A percentile compares a stretch with the other conserved stretches of the same genome.
Evolutionary conservation across 768 basidiomycete genomes (phyloP).

Genomic region (Leccinum uliginosum): DNA sequence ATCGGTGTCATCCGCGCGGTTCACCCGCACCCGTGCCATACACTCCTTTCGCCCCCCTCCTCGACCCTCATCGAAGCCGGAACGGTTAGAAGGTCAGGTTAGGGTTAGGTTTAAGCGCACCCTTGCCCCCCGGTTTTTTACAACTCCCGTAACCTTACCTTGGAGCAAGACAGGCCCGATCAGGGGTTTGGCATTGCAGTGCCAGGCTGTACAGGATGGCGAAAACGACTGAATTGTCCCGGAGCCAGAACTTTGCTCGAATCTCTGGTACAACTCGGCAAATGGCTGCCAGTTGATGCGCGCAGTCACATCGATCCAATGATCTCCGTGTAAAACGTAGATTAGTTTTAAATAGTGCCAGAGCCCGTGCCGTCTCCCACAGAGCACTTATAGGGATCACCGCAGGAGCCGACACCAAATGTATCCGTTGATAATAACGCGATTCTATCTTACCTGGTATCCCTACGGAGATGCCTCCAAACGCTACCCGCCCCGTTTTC

Average conservation of each 20-base stretch:
- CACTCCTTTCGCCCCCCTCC: too few relatives aligned
- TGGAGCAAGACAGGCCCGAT: not conserved
- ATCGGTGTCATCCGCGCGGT: too few relatives aligned
- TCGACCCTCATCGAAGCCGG: too few relatives aligned
- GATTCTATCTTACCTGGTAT: slow-evolving; percentile 9
- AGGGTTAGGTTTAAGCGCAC: too few relatives aligned
- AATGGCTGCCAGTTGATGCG: not conserved
- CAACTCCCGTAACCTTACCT: not conserved
- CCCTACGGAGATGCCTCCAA: slow-evolving; percentile 17
- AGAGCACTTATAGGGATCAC: not conserved
- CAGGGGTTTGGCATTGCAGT: not conserved
- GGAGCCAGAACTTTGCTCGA: not conserved
- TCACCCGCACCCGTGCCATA: too few relatives aligned
- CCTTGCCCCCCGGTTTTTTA: too few relatives aligned
- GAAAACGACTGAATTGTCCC: not conserved
- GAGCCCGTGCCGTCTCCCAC: not conserved
- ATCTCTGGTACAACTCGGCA: not conserved
- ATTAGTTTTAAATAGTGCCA: not conserved
- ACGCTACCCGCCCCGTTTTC: slow-evolving; percentile 5
- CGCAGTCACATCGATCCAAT: not conserved
- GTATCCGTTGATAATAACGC: slow-evolving; percentile 11
- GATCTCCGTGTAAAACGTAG: slow-evolving; percentile 3
- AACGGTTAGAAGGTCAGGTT: too few relatives aligned
- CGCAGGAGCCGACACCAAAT: slow-evolving; percentile 13
- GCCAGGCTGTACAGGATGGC: not conserved